phyloP scores from a whole-genome alignment of 1,284 basidiomycete species.

The Rhodotorula sp. region DNA sequence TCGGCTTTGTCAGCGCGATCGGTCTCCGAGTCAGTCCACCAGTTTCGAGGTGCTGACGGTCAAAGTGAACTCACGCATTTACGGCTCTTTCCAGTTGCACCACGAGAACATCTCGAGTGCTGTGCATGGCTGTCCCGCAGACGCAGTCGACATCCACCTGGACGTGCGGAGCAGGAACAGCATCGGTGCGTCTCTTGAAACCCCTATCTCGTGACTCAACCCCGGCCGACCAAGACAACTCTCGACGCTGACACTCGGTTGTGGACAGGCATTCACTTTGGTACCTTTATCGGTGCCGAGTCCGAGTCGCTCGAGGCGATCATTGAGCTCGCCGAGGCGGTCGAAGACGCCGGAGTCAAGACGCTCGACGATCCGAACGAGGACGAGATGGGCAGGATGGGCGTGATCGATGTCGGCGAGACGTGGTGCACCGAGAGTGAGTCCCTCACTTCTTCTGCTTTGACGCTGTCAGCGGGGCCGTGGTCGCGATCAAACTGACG shows the following conservation, averaged over 20 bases:
- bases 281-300: conserved; percentile 43
- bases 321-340: conserved; percentile 40
- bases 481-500: too few species aligned
- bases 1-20: conserved; percentile 42
- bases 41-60: not conserved
- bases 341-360: conserved; percentile 31
- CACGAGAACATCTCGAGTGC: conserved; percentile 41
- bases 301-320: conserved; percentile 43
- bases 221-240: not conserved
- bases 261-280: conserved; percentile 41
- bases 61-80: not conserved
- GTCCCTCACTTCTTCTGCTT: not conserved
- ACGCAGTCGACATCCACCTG: conserved; percentile 45
- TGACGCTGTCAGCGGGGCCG: too few species aligned
- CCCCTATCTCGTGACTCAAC: not conserved
- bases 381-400: conserved; percentile 38
- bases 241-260: not conserved
- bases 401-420: conserved; percentile 37
- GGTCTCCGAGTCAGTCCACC: conserved; percentile 38
- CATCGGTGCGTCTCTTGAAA: conserved; percentile 27
- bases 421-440: conserved; percentile 29
- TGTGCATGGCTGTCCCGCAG: conserved; percentile 43
- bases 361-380: conserved; percentile 30
- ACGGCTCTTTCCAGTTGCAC: conserved; percentile 30
- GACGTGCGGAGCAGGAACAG: conserved; percentile 42